A percentile compares a stretch with the other conserved stretches of the same genome.
phyloP scores from a whole-genome alignment of 2,329 filamentous ascomycete species.

The Cucurbitaria berberidis region DNA sequence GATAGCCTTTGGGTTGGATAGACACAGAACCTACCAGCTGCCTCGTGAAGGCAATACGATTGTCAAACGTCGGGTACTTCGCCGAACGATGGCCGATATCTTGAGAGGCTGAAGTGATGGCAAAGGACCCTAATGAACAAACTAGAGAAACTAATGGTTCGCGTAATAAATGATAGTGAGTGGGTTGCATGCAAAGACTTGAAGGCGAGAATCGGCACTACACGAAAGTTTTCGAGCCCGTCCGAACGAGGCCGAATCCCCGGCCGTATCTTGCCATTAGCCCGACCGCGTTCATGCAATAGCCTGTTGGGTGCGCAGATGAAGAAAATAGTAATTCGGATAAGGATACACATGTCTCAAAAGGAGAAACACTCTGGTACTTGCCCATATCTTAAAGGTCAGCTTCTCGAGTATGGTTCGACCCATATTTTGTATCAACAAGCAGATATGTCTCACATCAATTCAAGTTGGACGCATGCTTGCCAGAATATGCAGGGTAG shows the following conservation, averaged over 20 bases:
- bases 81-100: background rate
- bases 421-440: background rate
- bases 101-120: background rate
- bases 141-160: background rate
- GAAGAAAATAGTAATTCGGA: background rate
- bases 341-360: background rate
- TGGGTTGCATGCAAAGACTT: background rate
- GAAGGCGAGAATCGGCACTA: background rate
- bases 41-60: background rate
- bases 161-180: background rate
- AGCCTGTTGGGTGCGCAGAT: background rate
- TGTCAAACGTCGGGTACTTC: background rate
- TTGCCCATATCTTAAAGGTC: background rate
- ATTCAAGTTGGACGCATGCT: too few species aligned
- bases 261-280: conserved; percentile 2
- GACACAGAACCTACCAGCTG: background rate
- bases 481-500: too few species aligned
- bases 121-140: background rate
- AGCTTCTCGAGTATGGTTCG: background rate
- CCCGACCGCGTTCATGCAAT: background rate
- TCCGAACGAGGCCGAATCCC: conserved; percentile 5
- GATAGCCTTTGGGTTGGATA: too few species aligned
- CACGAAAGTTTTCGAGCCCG: background rate
- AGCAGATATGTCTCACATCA: too few species aligned
- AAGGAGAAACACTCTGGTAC: background rate